Conservation (phyloP, 108 stramenopile genomes). For the Poteriospumella lacustris region DNA sequence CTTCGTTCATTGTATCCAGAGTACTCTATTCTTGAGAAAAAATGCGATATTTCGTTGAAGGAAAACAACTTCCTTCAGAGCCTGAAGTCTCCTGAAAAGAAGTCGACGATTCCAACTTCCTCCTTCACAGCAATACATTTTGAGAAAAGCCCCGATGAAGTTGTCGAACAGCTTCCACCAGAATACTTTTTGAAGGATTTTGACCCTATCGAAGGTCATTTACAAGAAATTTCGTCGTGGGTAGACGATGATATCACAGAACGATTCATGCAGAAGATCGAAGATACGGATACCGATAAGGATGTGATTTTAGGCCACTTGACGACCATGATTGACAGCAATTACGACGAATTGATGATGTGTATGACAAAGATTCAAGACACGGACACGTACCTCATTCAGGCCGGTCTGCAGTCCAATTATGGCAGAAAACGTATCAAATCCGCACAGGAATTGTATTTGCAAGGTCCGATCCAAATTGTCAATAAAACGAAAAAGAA, state of each 20-base stretch:
- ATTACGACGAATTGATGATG: constrained; percentile 41
- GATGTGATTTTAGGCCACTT: constrained; percentile 37
- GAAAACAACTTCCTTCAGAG: no score
- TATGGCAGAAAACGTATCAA: constrained; percentile 30
- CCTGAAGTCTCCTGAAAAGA: no score
- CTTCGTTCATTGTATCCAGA: no score
- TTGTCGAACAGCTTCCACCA: neutral
- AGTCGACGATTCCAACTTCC: no score
- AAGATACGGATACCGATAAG: constrained; percentile 38
- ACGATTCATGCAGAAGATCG: constrained; percentile 21
- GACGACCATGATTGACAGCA: constrained; percentile 38
- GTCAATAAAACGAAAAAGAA: neutral
- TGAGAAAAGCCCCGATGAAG: neutral
- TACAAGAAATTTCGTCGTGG: constrained; percentile 18
- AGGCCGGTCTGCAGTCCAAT: constrained; percentile 33
- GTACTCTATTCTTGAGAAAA: no score
- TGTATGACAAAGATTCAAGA: constrained; percentile 38
- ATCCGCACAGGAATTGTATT: neutral
- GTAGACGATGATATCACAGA: neutral
- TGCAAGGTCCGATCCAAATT: constrained; percentile 2
- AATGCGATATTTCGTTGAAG: no score
- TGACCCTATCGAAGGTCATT: neutral
- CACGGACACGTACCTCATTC: constrained; percentile 32
- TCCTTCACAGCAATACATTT: constrained; percentile 2
- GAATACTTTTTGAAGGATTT: neutral